Evolutionary conservation across 768 basidiomycete species (phyloP), one percentile per base, ranked within the genome.

Genomic region (Panus rudis): DNA sequence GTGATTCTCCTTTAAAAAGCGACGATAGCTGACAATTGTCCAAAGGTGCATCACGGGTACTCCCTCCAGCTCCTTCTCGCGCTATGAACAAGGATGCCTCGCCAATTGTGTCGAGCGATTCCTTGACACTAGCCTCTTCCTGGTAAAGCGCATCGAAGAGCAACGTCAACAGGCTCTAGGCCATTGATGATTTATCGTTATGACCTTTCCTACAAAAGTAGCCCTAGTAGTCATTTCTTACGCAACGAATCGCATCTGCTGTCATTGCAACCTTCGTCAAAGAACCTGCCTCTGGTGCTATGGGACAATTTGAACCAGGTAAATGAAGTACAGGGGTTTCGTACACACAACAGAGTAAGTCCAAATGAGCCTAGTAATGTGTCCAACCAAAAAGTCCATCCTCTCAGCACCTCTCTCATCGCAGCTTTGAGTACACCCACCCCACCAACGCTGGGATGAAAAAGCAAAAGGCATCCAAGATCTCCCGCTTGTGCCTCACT

Each of bases 31-130:
- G n/a, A 33, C 34, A 25, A 11, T 28, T 25, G 22, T 34, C 22
- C 38, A 39, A 50, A 92, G 90, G 61, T 94, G 92, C 58, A 72
- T 93, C 41, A 83, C 85, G 1, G 75, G 87, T 35, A 78, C 78
- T 14, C 84, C 88, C 11, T 83, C 83, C 7, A 83, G 78, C 11
- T 69, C 78, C 22, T 92, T 94, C 63, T 84, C 87, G 17, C 71
- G 82, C 38, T 66, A 75, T 30, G 93, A 97, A 65, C 79, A 84
- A 54, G 71, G 68, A 43, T 97, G 93, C 60, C 73, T 97, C 38
- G 68, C 73, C 41, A 92, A 93, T 64, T 96, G 93, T 58, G 91
- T 94, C 39, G 88, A 89, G 45, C 73, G 92, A 45, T 97, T 96
- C 68, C 67, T 97, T 53, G 93, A 97, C 67, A 78, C 81, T 27